Evolutionary conservation across 768 basidiomycete genomes (phyloP), one percentile per base, ranked within the genome.

Genomic region (Collybiopsis confluens): DNA sequence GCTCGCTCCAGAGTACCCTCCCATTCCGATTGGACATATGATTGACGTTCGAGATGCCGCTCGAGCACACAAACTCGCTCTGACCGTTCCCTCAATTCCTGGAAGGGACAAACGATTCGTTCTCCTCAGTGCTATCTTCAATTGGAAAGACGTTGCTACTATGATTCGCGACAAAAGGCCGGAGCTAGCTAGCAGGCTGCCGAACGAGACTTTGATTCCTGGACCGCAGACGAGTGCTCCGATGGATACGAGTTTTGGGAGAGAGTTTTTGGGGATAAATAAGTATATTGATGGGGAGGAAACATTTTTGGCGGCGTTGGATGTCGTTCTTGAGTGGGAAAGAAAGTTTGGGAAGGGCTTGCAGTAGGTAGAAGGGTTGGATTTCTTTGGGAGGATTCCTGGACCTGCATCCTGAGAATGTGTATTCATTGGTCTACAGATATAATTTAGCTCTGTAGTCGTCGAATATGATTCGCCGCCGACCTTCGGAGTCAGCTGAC

Each of bases 41-140:
- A 42, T 58, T 18, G 59, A 60, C 40, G 59, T 60, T 24, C 57
- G 59, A 18, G 57, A 60, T 26, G 49, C 40, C n/a, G 57, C 57
- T n/a, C 45, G 44, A 8, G 54, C 53, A 18, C 59, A 60, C 36
- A 38, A 58, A 13, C 24, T 49, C 10, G 56, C 56, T 7, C 54
- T 60, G 9, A 42, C 52, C 45, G 24, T 49, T 13, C 59, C 59
- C 10, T 20, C 41, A 10, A 44, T 47, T 27, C 27, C 43, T 21
- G 26, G 36, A 33, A 33, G 42, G 3, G 53, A 56, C 40, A 56
- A 56, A 37, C 23, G 55, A 36, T 52, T 56, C 43, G 26, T 56
- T n/a, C 45, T 56, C 15, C 1, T 20, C 10, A 40, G 30, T 28
- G 43, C 35, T 13, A 38, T 21, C 7, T 56, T 56, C 40, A 28